Base-by-base conservation (phyloP, 495 filamentous ascomycete genomes). In the Trichoderma gamsii region DNA sequence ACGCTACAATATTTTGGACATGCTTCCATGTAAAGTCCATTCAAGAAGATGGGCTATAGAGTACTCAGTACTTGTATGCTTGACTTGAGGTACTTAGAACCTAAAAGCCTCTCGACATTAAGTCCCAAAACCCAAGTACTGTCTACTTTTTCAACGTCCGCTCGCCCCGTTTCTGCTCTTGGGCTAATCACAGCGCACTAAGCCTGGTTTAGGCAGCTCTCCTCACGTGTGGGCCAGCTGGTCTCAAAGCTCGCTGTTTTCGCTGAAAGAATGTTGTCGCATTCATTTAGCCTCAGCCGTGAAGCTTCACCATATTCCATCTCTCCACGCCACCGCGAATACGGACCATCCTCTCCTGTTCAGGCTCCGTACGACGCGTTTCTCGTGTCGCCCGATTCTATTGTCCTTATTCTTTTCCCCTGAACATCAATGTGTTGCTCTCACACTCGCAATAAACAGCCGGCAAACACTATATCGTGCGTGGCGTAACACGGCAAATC, bases 231-330 rank as follows among this genome's bases (percentile, higher is more conserved):
- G 23, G 27, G 56, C 25, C 49, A 52, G 21, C 49, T 23, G 21
- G n/a, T 16, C 44, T 49, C n/a, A 32, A 61, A 29, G 29, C 29
- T 29, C 29, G 56, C 56, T 61, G 25, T 21, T 12, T 61, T 61
- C 27, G 25, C 35, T 38, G 35, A 38, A 38, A 38, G 21, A 52
- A 52, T 12, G 23, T 61, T 9, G 52, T 32, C 56, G 56, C 56
- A 61, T 61, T 32, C 27, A 61, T 61, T 49, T 23, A 52, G 49
- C 43, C 51, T 56, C 51, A 56, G 51, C 51, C 51, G n/a, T 23
- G 35, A 38, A 56, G n/a, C 56, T 32, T 29, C 23, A 32, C 3
- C 56, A 61, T 21, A 25, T 25, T 61, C 29, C 56, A 27, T 13
- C 29, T 25, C 29, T 32, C 27, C 5, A 29, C 27, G 9, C 27